Conservation (phyloP, 805 yeast genomes). For the Blastobotrys terrestris region DNA sequence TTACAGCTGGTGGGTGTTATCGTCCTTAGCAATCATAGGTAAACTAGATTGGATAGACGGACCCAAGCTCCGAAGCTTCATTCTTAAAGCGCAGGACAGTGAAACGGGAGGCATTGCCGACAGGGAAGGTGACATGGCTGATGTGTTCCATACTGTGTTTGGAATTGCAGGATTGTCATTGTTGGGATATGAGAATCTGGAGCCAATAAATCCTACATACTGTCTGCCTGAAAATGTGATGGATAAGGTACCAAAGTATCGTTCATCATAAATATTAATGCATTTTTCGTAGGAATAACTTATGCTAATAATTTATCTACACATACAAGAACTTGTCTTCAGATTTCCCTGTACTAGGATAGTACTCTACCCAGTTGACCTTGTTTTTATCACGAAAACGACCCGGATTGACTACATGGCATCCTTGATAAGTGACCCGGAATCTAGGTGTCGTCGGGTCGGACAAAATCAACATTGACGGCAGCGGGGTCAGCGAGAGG, state of each 20-base stretch:
- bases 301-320: conserved; percentile 8
- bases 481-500: conserved; percentile 71
- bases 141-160: conserved; percentile 87
- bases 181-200: conserved; percentile 54
- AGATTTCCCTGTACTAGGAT: conserved; percentile 50
- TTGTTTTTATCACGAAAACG: conserved; percentile 39
- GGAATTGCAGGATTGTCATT: conserved; percentile 85
- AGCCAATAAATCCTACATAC: conserved; percentile 74
- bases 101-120: conserved; percentile 88
- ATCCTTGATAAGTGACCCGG: conserved; percentile 74
- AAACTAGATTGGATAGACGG: conserved; percentile 74
- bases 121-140: conserved; percentile 84
- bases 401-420: conserved; percentile 72
- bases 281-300: not conserved
- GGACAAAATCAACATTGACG: conserved; percentile 52
- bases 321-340: conserved; percentile 19
- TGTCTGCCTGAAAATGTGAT: conserved; percentile 65
- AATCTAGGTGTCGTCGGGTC: conserved; percentile 69
- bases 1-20: conserved; percentile 95
- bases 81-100: conserved; percentile 69
- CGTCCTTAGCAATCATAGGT: conserved; percentile 61
- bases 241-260: conserved; percentile 22
- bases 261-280: not conserved
- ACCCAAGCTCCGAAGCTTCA: conserved; percentile 55
- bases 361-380: conserved; percentile 68